Evolutionary conservation across 805 yeast species (phyloP).

Genomic region (Torulaspora delbrueckii): DNA sequence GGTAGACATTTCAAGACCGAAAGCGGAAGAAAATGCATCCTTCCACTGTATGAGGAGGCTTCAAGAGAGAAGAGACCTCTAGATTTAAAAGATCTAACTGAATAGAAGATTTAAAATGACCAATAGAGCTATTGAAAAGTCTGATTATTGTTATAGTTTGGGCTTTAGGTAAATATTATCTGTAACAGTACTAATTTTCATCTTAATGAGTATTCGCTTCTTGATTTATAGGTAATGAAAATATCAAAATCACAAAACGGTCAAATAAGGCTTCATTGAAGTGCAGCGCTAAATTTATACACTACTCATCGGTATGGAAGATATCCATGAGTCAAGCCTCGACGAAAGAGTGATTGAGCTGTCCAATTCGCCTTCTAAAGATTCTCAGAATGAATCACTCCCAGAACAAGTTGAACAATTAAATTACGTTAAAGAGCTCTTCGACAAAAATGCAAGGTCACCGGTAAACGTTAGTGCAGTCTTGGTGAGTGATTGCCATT

Average conservation of each 20-base stretch:
- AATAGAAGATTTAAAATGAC: background rate
- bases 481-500: constrained; percentile 17
- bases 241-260: background rate
- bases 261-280: background rate
- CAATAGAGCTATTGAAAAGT: background rate
- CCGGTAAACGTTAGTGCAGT: constrained; percentile 28
- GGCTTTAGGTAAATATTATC: background rate
- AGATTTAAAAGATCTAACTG: constrained; percentile 4
- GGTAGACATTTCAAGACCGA: constrained; percentile 78
- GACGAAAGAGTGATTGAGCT: constrained; percentile 5
- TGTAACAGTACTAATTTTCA: constrained; percentile 3
- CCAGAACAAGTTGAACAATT: constrained; percentile 2
- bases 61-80: constrained; percentile 25
- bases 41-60: constrained; percentile 61
- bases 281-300: background rate
- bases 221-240: background rate
- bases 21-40: constrained; percentile 67
- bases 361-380: constrained; percentile 2
- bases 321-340: constrained; percentile 4
- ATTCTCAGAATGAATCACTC: background rate
- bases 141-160: background rate
- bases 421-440: constrained; percentile 8
- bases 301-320: constrained; percentile 2
- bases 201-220: background rate
- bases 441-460: constrained; percentile 19